Evolutionary conservation across 2,329 filamentous ascomycete genomes (phyloP).

Genomic region (Neoarthrinium moseri): DNA sequence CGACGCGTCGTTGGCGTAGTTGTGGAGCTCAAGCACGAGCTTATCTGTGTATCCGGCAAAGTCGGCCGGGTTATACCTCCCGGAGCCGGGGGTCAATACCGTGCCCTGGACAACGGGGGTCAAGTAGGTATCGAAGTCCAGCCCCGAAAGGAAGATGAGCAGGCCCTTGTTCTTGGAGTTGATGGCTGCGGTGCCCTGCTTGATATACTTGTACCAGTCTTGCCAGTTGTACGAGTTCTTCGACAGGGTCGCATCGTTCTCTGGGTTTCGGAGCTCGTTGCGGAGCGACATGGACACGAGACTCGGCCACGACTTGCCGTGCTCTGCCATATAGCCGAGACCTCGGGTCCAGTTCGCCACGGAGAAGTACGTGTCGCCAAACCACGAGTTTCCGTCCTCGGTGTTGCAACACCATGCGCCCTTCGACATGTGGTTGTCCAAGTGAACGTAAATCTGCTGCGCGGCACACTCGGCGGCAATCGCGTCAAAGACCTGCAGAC

Average conservation of each 20-base stretch:
- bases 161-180: constrained; percentile 48
- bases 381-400: constrained; percentile 59
- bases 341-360: constrained; percentile 60
- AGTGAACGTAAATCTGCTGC: constrained; percentile 56
- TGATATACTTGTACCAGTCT: constrained; percentile 51
- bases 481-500: constrained; percentile 54
- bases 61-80: constrained; percentile 40
- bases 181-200: constrained; percentile 47
- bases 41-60: constrained; percentile 52
- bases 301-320: constrained; percentile 47
- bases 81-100: constrained; percentile 44
- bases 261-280: constrained; percentile 51
- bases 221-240: constrained; percentile 52
- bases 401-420: constrained; percentile 58
- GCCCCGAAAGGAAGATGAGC: constrained; percentile 59
- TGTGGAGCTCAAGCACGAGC: constrained; percentile 60
- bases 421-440: constrained; percentile 61
- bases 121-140: constrained; percentile 56
- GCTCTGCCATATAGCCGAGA: constrained; percentile 57
- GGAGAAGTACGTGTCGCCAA: constrained; percentile 59
- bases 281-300: constrained; percentile 51
- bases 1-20: constrained; percentile 52
- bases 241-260: constrained; percentile 29
- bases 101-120: constrained; percentile 48
- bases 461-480: constrained; percentile 56